Evolutionary conservation across 2,329 filamentous ascomycete genomes (phyloP).

Genomic region (Curvularia verruculosa): DNA sequence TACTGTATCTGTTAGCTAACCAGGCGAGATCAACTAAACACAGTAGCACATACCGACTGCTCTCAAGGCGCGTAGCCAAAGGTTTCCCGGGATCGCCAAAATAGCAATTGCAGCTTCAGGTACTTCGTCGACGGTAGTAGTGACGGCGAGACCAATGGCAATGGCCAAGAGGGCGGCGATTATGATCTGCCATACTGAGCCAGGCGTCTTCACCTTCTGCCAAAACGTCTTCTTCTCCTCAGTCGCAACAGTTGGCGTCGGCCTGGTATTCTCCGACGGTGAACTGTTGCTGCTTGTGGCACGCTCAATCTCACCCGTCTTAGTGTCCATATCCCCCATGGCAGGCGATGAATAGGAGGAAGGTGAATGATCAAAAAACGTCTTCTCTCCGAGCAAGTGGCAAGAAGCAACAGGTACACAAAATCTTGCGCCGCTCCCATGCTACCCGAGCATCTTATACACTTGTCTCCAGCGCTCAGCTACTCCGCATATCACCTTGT

Average conservation of each 20-base stretch:
- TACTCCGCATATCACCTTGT: slow-evolving; percentile 17
- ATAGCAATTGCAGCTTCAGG: slow-evolving; percentile 53
- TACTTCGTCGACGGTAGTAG: slow-evolving; percentile 52
- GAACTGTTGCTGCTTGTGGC: slow-evolving; percentile 18
- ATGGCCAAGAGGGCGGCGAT: slow-evolving; percentile 57
- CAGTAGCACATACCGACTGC: slow-evolving; percentile 52
- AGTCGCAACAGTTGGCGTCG: slow-evolving; percentile 20
- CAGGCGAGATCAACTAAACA: neutral
- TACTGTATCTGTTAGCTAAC: slow-evolving; percentile 43
- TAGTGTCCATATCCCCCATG: slow-evolving; percentile 29
- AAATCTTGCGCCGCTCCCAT: neutral
- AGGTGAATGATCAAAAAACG: neutral
- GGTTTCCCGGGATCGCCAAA: slow-evolving; percentile 56
- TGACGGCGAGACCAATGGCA: slow-evolving; percentile 57
- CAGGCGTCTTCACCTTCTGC: slow-evolving; percentile 51
- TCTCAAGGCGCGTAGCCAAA: slow-evolving; percentile 59
- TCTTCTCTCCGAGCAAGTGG: neutral
- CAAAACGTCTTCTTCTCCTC: slow-evolving; percentile 40
- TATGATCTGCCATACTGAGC: slow-evolving; percentile 59
- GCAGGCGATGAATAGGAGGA: neutral
- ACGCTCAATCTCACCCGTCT: slow-evolving; percentile 20
- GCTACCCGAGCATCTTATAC: slow-evolving; percentile 26
- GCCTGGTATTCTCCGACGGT: slow-evolving; percentile 14
- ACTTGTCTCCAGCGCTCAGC: slow-evolving; percentile 10
- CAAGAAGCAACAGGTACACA: slow-evolving; percentile 1